Evolutionary conservation across 805 yeast genomes (phyloP), one percentile per base, ranked within the genome.

Genomic region (Suhomyces xylopsoci): DNA sequence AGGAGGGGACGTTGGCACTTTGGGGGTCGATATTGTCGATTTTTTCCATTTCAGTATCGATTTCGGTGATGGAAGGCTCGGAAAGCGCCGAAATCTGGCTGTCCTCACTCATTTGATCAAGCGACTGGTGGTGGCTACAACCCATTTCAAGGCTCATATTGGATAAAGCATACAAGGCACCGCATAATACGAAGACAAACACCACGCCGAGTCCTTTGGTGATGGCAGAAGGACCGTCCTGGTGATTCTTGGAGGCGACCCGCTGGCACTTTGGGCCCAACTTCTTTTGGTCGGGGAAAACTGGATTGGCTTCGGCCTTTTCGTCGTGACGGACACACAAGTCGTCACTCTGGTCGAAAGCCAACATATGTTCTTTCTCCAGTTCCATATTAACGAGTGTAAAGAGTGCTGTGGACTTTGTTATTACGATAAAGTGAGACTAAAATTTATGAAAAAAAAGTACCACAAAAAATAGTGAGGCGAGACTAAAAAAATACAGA

Each of bases 361-460:
- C 42, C 24, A 38, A 38, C 22, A 38, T 38, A 17, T 17, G 42
- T 19, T 38, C 42, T 38, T 38, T 38, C 24, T 38, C 42, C 42
- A 38, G 42, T 38, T 38, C 42, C 42, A 47, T 47, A 20, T 45
- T 20, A 47, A 47, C 49, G 49, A 47, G 49, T 45, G 48, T 17
- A 44, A 25, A 45, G 28, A 34, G 48, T 30, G 48, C 15, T 24
- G 14, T 9, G 7, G 42, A 10, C 12, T 38, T 38, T 19, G 42
- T 38, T 38, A 19, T 38, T 15, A 44, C 36, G n/a, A n/a, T 44
- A 22, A n/a, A 22, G 2, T 7, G 5, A 42, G 14, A 42, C 10
- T 20, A 42, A 22, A 19, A 8, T 15, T 19, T 40, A 22, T 22
- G 4, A 15, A 17, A 24, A 40, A 20, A 5, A 40, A 17, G 17